phyloP scores from a whole-genome alignment of 495 filamentous ascomycete genomes.

The Melanomma pulvis-pyrius region DNA sequence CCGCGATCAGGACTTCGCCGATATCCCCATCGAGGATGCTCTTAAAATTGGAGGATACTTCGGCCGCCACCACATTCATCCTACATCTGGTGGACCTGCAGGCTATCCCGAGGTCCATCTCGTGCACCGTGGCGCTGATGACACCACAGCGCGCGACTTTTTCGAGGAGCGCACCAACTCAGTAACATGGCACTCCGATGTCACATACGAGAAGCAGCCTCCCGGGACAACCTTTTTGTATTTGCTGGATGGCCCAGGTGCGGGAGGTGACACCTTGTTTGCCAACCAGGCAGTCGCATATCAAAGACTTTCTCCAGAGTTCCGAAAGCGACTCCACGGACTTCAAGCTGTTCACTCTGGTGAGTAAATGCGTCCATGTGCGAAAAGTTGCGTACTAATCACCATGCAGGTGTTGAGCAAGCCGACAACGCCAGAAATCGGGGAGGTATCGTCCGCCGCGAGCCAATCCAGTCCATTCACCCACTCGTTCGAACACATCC shows the following conservation, averaged over 20 bases:
- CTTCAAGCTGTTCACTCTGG: constrained; percentile 77
- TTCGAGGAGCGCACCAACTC: constrained; percentile 67
- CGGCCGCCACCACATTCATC: constrained; percentile 82
- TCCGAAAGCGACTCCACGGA: constrained; percentile 73
- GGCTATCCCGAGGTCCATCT: constrained; percentile 76
- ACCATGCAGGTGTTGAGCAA: constrained; percentile 48
- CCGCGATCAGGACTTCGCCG: constrained; percentile 75
- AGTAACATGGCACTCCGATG: constrained; percentile 82
- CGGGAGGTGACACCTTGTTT: constrained; percentile 80
- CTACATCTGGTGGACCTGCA: constrained; percentile 70
- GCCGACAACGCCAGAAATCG: constrained; percentile 58
- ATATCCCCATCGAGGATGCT: constrained; percentile 69
- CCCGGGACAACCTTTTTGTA: constrained; percentile 84
- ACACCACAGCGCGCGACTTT: constrained; percentile 58
- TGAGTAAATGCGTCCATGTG: not conserved
- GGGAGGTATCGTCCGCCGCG: constrained; percentile 67
- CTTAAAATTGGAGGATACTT: constrained; percentile 77
- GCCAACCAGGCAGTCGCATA: constrained; percentile 75
- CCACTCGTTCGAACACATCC: constrained; percentile 82
- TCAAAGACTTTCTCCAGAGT: constrained; percentile 69
- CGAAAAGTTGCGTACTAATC: constrained; percentile 1
- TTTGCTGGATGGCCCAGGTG: constrained; percentile 72
- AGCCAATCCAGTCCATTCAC: constrained; percentile 71
- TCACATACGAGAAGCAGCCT: constrained; percentile 81
- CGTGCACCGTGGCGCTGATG: constrained; percentile 72